Conservation (phyloP, 495 filamentous ascomycete species). For the Trichoderma virens region DNA sequence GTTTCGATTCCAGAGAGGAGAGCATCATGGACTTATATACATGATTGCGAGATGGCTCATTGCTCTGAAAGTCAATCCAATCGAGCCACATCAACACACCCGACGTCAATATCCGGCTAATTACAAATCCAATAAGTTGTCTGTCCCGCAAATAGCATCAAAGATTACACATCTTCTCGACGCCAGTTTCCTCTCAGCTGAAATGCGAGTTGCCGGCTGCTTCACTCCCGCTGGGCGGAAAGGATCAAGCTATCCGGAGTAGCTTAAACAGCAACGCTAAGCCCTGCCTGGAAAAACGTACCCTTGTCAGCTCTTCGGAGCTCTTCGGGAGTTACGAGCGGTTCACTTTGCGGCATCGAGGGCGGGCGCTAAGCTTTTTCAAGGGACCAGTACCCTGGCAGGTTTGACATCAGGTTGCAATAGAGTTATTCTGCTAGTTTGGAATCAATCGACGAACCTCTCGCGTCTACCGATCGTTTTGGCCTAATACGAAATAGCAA, state of each 20-base stretch:
- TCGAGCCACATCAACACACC: background rate
- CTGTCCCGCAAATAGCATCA: no score
- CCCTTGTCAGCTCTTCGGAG: background rate
- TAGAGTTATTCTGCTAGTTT: background rate
- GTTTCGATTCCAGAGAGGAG: background rate
- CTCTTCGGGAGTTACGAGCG: background rate
- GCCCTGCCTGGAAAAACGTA: background rate
- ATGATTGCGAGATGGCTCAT: background rate
- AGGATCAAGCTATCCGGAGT: background rate
- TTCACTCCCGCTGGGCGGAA: no score
- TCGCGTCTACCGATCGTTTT: background rate
- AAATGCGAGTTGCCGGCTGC: background rate
- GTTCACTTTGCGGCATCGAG: background rate
- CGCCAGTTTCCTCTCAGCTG: background rate
- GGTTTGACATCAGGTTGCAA: background rate
- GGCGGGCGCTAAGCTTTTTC: background rate
- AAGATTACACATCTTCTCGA: background rate
- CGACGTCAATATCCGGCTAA: background rate
- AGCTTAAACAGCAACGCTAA: background rate
- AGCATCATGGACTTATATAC: background rate
- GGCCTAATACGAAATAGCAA: background rate
- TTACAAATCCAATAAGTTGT: background rate
- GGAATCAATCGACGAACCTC: no score
- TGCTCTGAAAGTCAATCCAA: background rate
- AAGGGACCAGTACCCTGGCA: background rate